Evolutionary conservation across 306 rosid genomes (phyloP), one percentile per base, ranked within the genome.

Genomic region (Prosopis cineraria): DNA sequence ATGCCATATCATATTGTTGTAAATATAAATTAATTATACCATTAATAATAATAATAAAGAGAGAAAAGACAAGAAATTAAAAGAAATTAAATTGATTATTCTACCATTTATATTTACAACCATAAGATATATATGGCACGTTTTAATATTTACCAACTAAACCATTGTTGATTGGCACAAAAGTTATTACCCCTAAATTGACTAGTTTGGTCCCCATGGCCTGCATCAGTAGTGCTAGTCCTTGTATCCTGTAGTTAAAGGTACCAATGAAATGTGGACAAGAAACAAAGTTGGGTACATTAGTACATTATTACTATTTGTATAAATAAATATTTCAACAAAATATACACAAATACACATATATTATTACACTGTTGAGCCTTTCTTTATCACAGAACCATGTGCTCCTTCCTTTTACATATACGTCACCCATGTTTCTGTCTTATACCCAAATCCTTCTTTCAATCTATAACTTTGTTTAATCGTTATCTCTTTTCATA

Each of bases 401-500:
- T 47, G 53, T 47, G 53, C 9, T 47, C 6, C 53, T 47, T 47
- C 53, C 53, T 47, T 47, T 20, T 47, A 17, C 53, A 47, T 47
- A 3, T 67, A 56, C 41, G 37, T 76, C 81, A 58, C 43, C 81
- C 68, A 77, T 41, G 64, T 41, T 76, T 63, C 29, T 76, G 33
- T 20, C 40, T 48, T 64, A 45, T 56, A 44, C n/a, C n/a, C 68
- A 83, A 73, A 59, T 66, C 7, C 68, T 4, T 4, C 25, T 63
- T 60, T 55, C 72, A 71, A 55, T 50, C 76, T 45, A 62, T 65
- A 73, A 52, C 13, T n/a, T 48, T 20, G 4, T 52, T 52, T 48
- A n/a, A 20, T 20, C 59, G 9, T 52, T 20, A n/a, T 50, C 22
- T 47, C 3, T 16, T 50, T 50, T 50, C 5, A 34, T 50, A n/a